Evolutionary conservation across 78 protist species (phyloP), one percentile per base, ranked within the genome.

Genomic region (Dictyostelium purpureum): DNA sequence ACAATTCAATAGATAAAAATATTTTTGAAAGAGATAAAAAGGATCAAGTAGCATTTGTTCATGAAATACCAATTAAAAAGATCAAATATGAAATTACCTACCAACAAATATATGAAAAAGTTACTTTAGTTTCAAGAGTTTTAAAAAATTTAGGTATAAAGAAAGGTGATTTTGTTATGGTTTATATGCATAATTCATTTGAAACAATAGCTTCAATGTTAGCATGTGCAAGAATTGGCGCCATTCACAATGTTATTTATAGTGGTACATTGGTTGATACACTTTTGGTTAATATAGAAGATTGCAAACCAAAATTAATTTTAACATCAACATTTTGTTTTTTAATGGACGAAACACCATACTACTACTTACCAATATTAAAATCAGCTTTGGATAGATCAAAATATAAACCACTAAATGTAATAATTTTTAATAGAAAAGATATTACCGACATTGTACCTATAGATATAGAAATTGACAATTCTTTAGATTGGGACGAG

Each of bases 171-270:
- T 67, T 89, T 37, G 98, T 97, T 24, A 56, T 89, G 18, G 90
- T 97, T 59, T 96, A 96, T 90, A 81, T 97, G 96, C 97, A 98
- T 28, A 97, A 79, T 91, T 70, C 90, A 16, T 45, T 33, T 18
- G 49, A 88, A 33, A 38, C 66, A 7, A 19, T 26, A 9, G 49
- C 90, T 12, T 87, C 97, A 24, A 96, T 96, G 96, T 95, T 97
- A 49, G 97, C 99, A 56, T 96, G 98, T 75, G 97, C 98, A 49
- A 77, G 98, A 26, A 77, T 97, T 37, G 99, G 99, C 54, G 98
- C 98, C 2, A 71, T 94, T 21, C 97, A 96, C 89, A 67, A 92
- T 24, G 98, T 96, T 16, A 96, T 96, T 10, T 96, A 82, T 65
- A 95, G 28, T 38, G 76, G 52, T 0, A 14, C 14, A 21, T n/a